Evolutionary conservation across 164 flowering plant genomes (phyloP).

Genomic region (Houttuynia cordata): DNA sequence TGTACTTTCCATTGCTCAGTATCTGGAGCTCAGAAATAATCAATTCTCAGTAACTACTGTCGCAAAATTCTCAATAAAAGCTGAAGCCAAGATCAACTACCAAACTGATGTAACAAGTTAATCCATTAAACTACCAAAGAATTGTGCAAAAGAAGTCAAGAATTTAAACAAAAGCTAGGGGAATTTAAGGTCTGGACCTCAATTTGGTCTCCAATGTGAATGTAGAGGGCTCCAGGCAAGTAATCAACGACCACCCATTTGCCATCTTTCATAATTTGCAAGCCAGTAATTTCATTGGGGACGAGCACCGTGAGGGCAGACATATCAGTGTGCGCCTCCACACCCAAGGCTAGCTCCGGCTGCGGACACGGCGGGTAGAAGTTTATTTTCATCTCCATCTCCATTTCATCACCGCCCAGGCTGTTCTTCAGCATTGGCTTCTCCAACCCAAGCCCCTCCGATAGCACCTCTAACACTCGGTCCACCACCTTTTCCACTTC

Average conservation of each 20-base stretch:
- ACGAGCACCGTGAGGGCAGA: slow-evolving; percentile 32
- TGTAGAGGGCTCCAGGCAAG: slow-evolving; percentile 25
- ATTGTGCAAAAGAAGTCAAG: not conserved
- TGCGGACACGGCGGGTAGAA: slow-evolving; percentile 53
- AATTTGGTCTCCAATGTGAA: slow-evolving; percentile 40
- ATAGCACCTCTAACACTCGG: slow-evolving; percentile 21
- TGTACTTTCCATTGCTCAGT: slow-evolving; percentile 3
- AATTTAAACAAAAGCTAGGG: not conserved
- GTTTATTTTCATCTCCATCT: slow-evolving; percentile 28
- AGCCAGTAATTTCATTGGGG: slow-evolving; percentile 35
- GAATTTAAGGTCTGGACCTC: slow-evolving; percentile 27
- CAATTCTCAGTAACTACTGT: no score
- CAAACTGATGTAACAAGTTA: not conserved
- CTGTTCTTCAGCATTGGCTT: no score
- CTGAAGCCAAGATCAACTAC: not conserved
- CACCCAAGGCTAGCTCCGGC: slow-evolving; percentile 42
- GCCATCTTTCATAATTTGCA: slow-evolving; percentile 33
- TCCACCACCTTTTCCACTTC: slow-evolving; percentile 18
- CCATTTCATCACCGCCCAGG: slow-evolving; percentile 26
- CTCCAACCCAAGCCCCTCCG: slow-evolving; percentile 32
- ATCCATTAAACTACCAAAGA: no score
- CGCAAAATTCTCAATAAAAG: no score
- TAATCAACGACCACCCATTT: slow-evolving; percentile 33
- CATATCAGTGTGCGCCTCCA: slow-evolving; percentile 46
- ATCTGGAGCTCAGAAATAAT: not conserved